These are phyloP conservation scores for Acer campestre DNA, from an alignment of 345 rosid genomes.

Conservation along the genomic window DNA sequence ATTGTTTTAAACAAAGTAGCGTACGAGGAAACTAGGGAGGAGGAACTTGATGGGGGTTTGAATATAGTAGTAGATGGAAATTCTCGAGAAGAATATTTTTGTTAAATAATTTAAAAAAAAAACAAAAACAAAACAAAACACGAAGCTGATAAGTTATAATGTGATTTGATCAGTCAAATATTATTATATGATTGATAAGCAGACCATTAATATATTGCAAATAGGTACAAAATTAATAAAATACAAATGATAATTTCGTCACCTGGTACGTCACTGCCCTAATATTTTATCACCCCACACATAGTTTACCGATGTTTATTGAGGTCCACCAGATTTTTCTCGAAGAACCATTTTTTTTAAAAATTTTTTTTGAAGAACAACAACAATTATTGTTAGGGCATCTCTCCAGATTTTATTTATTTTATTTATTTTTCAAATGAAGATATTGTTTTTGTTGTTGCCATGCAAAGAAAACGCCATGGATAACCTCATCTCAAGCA, in stretches of 20 bases:
- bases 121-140: no score
- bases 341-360: background rate
- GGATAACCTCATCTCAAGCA: background rate
- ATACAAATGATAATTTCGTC: conserved; percentile 36
- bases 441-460: background rate
- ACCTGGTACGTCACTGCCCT: conserved; percentile 39
- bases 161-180: conserved; percentile 26
- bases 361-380: background rate
- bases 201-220: conserved; percentile 17
- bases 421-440: background rate
- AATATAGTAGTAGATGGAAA: background rate
- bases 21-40: conserved; percentile 34
- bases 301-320: background rate
- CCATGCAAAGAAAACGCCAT: background rate
- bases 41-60: background rate
- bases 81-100: background rate
- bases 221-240: conserved; percentile 5
- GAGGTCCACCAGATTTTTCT: background rate
- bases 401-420: no score
- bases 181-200: conserved; percentile 22
- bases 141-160: background rate
- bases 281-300: conserved; percentile 24
- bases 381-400: background rate
- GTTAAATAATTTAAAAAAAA: no score
- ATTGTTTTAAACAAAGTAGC: background rate